Evolutionary conservation across 805 yeast genomes (phyloP), one percentile per base, ranked within the genome.

Genomic region (Candida coleopterorum): DNA sequence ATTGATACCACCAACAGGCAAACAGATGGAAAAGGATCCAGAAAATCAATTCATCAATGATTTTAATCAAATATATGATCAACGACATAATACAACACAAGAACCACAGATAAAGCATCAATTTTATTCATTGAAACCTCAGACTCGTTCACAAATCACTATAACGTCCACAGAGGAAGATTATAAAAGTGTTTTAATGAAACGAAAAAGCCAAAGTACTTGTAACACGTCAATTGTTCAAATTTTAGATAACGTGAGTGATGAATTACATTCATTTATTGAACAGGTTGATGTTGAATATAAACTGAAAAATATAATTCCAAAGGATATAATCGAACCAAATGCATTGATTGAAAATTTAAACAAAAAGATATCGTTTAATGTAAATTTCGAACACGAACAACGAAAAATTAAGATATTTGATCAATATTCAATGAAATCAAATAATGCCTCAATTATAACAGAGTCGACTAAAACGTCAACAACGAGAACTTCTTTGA

Each of bases 91-190:
- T n/a, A 32, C 29, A 18, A 36, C 23, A 16, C 30, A 35, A 7
- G 36, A 41, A 18, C 27, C 42, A 3, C 37, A 40, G 7, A 38
- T 41, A 34, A 45, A 41, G 29, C 45, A 49, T 26, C 43, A 46
- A 31, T 37, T 49, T 22, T 59, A 50, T 36, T 54, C 49, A 35
- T 48, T 63, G 26, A 50, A 47, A 33, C 69, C 69, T 7, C 43
- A 59, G 39, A 49, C 47, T 29, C 37, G 64, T 20, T 62, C 69
- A 11, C 49, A 30, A 24, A 14, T 23, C n/a, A 26, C 36, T 4
- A 11, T 32, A 6, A 18, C 16, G 5, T 33, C 36, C 4, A 15
- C 29, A 9, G 8, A 6, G 5, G 7, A 6, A 18, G 29, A 26
- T 4, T 16, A 4, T 18, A 10, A 18, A n/a, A 4, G 8, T 6